Percentiles rank a stretch among this genome's conserved stretches.
Evolutionary conservation across 179 eudicot species (phyloP).

Genomic region (Camellia oleifera): DNA sequence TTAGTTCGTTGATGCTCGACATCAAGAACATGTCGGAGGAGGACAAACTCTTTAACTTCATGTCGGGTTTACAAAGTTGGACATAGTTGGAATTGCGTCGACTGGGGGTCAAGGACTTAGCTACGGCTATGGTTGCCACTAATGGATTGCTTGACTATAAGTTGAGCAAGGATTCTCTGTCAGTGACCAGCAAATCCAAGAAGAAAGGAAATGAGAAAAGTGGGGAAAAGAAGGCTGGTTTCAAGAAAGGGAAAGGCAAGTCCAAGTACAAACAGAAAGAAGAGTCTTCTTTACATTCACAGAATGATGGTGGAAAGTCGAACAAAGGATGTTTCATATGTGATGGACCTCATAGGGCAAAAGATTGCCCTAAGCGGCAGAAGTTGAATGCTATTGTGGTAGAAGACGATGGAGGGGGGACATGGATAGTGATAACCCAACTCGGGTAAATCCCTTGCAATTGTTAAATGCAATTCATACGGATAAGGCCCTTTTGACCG

Average conservation of each 20-base stretch:
- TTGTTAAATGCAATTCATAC: background rate
- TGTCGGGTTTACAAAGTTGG: slow-evolving; percentile 12
- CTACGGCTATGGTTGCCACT: background rate
- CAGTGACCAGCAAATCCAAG: background rate
- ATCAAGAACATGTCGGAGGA: slow-evolving; percentile 18
- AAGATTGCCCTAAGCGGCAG: background rate
- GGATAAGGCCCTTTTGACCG: background rate
- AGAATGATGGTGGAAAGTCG: background rate
- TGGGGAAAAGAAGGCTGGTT: background rate
- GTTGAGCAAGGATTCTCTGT: background rate
- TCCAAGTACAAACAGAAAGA: background rate
- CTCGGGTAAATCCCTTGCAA: background rate
- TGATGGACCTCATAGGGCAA: background rate
- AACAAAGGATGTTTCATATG: slow-evolving; percentile 3
- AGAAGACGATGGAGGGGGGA: background rate
- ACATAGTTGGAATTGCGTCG: background rate
- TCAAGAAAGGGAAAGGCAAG: background rate
- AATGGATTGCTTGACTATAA: background rate
- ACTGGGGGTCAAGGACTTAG: background rate
- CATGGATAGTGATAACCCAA: background rate
- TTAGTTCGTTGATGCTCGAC: slow-evolving; percentile 14
- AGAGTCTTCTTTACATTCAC: too few species aligned
- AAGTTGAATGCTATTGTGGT: background rate
- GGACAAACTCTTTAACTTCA: slow-evolving; percentile 16
- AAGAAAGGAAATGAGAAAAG: background rate